A percentile compares a stretch with the other conserved stretches of the same genome.
Evolutionary conservation across 768 basidiomycete genomes (phyloP).

Genomic region (Rossbeevera mucosa): DNA sequence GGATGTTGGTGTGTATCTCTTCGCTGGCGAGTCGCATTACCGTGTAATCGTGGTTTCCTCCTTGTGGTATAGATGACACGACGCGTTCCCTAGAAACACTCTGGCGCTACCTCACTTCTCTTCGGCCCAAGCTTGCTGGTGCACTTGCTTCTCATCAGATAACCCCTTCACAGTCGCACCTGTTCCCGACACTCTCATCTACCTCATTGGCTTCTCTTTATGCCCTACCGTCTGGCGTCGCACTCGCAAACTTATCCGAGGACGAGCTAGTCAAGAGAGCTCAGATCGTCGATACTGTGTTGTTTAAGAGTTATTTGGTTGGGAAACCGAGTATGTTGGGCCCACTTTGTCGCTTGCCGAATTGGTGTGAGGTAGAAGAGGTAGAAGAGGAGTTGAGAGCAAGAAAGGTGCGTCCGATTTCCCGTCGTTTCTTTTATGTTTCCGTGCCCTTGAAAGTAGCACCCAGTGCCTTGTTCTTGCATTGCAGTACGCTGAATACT

Average conservation of each 20-base stretch:
- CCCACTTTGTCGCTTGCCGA: conserved; percentile 82
- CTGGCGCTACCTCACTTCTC: conserved; percentile 82
- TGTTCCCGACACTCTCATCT: conserved; percentile 66
- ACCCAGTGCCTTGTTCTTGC: background rate
- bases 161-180: conserved; percentile 64
- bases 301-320: conserved; percentile 89
- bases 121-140: conserved; percentile 78
- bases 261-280: conserved; percentile 85
- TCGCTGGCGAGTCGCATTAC: conserved; percentile 1
- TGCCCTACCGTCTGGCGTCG: conserved; percentile 62
- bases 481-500: background rate
- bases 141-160: conserved; percentile 68
- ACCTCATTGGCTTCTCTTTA: conserved; percentile 73
- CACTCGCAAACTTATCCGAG: conserved; percentile 67
- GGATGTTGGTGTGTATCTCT: conserved; percentile 31
- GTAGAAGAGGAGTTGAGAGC: conserved; percentile 83
- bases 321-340: conserved; percentile 78
- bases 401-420: conserved; percentile 54
- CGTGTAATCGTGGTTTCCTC: background rate
- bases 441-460: background rate
- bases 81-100: conserved; percentile 82
- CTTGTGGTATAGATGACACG: conserved; percentile 45
- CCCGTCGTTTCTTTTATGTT: background rate
- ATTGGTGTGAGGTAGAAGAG: conserved; percentile 96
- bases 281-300: conserved; percentile 90